Evolutionary conservation across 2,329 filamentous ascomycete species (phyloP), one percentile per base, ranked within the genome.

Genomic region (Beauveria bassiana): DNA sequence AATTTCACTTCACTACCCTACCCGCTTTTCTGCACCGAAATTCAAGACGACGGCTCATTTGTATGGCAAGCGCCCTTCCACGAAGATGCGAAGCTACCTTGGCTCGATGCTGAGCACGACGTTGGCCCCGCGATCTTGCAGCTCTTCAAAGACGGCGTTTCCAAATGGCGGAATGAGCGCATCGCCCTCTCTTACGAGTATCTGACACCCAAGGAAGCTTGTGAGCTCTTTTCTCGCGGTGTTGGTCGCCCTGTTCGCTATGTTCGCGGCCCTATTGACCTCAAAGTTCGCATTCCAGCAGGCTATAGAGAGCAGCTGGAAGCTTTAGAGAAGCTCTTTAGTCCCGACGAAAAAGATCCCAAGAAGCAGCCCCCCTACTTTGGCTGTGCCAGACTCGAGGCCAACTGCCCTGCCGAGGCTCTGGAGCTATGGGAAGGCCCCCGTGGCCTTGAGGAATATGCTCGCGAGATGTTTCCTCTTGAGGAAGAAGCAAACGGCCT

Each of bases 21-120:
- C 71, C 95, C 95, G 1, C 81, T 98, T 4, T 98, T 98, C 78
- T 95, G 93, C 76, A 96, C 97, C 89, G 91, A 96, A 65, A 78
- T 96, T 52, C 87, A 91, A 74, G 74, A 80, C 1, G 91, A 97
- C 68, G 92, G 91, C 20, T 92, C 89, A 59, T 97, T 97, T 72
- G 79, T 88, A 62, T 98, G 95, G 95, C 87, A 91, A 70, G 93
- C 93, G 1, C 95, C 95, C 0, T 98, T 98, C 73, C 90, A 96
- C 68, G 90, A 91, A 2, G 85, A 96, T 68, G 89, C 88, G 62
- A 91, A 91, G 65, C 81, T 99, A 43, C 95, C 95, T 0, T 99
- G 93, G 92, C 79, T 99, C 45, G 95, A 99, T 70, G 92, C 93
- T 5, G 95, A 98, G 74, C 93, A 98, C 70, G 95, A 99, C 69